Evolutionary conservation across 139 green algal genomes (phyloP).

Genomic region (Volvox reticuliferus): DNA sequence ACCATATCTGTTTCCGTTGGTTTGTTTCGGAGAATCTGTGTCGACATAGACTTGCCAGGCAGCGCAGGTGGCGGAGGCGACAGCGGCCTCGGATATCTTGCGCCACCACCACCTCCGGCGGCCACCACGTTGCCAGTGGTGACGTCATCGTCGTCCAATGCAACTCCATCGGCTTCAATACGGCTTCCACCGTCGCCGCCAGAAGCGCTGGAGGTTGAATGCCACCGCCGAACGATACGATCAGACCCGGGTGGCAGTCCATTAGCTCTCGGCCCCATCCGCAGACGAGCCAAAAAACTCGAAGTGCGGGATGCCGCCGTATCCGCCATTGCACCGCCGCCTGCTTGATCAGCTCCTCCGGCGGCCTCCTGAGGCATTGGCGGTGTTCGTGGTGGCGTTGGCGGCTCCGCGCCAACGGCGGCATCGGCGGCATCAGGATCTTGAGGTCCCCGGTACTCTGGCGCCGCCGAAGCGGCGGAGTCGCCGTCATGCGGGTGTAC

Average conservation of each 20-base stretch:
- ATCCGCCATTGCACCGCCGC: background rate
- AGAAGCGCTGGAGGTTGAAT: background rate
- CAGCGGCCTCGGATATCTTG: background rate
- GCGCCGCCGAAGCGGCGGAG: no score
- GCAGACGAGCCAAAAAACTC: background rate
- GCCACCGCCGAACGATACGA: background rate
- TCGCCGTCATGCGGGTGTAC: no score
- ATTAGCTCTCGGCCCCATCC: background rate
- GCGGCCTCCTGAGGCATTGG: background rate
- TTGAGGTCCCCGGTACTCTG: no score
- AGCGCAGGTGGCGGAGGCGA: background rate
- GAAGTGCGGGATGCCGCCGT: background rate
- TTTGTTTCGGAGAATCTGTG: background rate
- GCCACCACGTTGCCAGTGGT: background rate
- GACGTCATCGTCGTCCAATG: no score
- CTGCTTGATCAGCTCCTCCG: background rate
- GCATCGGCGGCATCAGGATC: background rate
- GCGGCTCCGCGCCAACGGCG: background rate
- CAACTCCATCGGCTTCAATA: no score
- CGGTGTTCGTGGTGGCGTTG: background rate
- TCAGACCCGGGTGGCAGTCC: no score
- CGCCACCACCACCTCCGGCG: background rate
- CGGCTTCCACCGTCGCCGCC: background rate
- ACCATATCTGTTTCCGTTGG: background rate
- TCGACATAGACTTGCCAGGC: background rate